Base-by-base conservation (phyloP, 371 early-diverging fungal genomes). In the Actinomucor elegans region DNA sequence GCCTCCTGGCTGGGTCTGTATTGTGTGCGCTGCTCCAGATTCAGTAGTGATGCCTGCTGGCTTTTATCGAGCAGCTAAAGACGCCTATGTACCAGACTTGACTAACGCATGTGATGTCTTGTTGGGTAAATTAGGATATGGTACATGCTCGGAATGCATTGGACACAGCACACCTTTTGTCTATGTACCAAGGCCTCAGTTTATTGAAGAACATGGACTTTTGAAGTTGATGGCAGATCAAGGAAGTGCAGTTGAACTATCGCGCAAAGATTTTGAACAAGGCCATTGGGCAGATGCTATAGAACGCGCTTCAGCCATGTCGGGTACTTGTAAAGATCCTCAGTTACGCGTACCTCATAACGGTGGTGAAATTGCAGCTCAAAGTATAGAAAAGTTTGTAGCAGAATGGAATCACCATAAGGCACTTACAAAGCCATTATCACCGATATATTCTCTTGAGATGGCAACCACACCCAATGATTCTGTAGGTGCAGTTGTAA, bases 91-190 rank as follows among this genome's bases (percentile, higher is more conserved):
- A 5, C 92, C 92, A 5, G 90, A 92, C 57, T 61, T 90, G 24
- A 81, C 89, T 23, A 77, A 83, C 33, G 89, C 89, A 5, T 84
- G 81, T 3, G 90, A 90, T 59, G 87, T 86, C 27, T 82, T 90
- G 5, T 75, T 89, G 35, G 90, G 90, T 14, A 92, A 92, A 61
- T 59, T 86, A 31, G 92, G 92, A 4, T 92, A 90, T 64, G 90
- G 90, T 26, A 89, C 89, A 2, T 92, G 92, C 60, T 85, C 88
- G 5, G 92, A 92, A 64, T 85, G 87, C 43, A 85, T 90, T 21
- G 89, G 87, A 4, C 87, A 87, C 56, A 61, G 68, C 1, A 84
- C 78, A 7, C 88, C 92, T 1, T 76, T 92, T 47, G 81, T 92
- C 2, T 92, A 88, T 53, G 88, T 92, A 4, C 77, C 88, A 9